Evolutionary conservation across 2,329 filamentous ascomycete species (phyloP), one percentile per base, ranked within the genome.

Genomic region (Parascedosporium putredinis): DNA sequence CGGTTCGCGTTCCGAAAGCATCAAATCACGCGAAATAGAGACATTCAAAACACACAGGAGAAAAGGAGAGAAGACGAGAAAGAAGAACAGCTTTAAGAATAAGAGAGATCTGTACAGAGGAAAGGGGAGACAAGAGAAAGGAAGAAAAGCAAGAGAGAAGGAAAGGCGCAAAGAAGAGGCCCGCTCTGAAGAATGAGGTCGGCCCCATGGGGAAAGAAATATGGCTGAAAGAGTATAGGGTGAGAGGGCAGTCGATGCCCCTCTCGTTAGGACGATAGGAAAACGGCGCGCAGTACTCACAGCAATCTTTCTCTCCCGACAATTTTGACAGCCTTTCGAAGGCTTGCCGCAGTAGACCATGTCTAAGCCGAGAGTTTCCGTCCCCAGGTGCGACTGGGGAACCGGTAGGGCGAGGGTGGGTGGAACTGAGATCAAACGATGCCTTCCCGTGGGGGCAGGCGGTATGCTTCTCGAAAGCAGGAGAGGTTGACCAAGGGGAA

Each of bases 321-420:
- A 79, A 54, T 66, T 73, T 55, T 72, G 75, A 60, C 75, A 79
- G 36, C 74, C 74, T 58, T 74, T 75, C 33, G 74, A 78, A 40
- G 75, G 75, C 56, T 76, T 77, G 4, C 75, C 75, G 55, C 75
- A 78, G 57, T 76, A 79, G 5, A 78, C 75, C 75, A 79, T 78
- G n/a, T n/a, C n/a, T n/a, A n/a, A n/a, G n/a, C n/a, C n/a, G n/a
- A n/a, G n/a, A n/a, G n/a, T n/a, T n/a, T n/a, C n/a, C n/a, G n/a
- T n/a, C n/a, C n/a, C n/a, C n/a, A n/a, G n/a, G n/a, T n/a, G n/a
- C n/a, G 43, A 27, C 43, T 45, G 23, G 43, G 38, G 38, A 42
- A 20, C 12, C 38, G 38, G 38, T 16, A 42, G n/a, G n/a, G n/a
- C n/a, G n/a, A n/a, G n/a, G n/a, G n/a, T n/a, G n/a, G n/a, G n/a